Base-by-base conservation (phyloP, 345 rosid genomes). In the Draba incana region DNA sequence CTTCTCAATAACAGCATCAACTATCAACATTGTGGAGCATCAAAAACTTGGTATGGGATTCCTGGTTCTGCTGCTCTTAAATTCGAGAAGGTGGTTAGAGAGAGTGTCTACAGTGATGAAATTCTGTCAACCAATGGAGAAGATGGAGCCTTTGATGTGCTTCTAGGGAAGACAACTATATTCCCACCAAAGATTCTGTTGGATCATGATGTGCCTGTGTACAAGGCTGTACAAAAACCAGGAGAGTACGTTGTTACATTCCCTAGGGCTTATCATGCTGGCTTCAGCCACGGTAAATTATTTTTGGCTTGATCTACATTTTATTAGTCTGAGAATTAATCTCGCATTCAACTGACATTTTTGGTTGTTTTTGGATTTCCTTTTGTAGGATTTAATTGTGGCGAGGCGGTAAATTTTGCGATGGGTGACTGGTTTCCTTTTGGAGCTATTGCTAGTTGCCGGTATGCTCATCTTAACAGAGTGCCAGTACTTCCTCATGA, bases 341-440 rank as follows among this genome's bases (percentile, higher is more conserved):
- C 25, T 51, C 6, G 0, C 2, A 31, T 37, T 58, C 12, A 31
- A 53, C 57, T 45, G 42, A 57, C 30, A n/a, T 14, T 24, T 43
- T 65, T 60, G 35, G 52, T 37, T 56, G 66, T 52, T 71, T 61
- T 33, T 6, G 8, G 6, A 33, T 33, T 33, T 6, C 8, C 6
- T 68, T n/a, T 10, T 81, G 41, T 56, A 95, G 99, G 99, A 51
- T 95, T 95, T 75, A 95, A 95, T 77, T 95, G 99, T 70, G 99
- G 99, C 4, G 99, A 95, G 86, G 99, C 99, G 62, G 99, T 95
- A 74, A 95, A 95, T 80, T 95, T 95, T 80, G 99, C 98, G 24
- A 88, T 84, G 82, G 89, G 91, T 57, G 94, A 95, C 70, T 95
- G 99, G 99, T 95, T 95, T 79, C 87, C 92, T 69, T 75, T 88